Base-by-base conservation (phyloP, 495 filamentous ascomycete genomes). In the Hyaloscypha variabilis region DNA sequence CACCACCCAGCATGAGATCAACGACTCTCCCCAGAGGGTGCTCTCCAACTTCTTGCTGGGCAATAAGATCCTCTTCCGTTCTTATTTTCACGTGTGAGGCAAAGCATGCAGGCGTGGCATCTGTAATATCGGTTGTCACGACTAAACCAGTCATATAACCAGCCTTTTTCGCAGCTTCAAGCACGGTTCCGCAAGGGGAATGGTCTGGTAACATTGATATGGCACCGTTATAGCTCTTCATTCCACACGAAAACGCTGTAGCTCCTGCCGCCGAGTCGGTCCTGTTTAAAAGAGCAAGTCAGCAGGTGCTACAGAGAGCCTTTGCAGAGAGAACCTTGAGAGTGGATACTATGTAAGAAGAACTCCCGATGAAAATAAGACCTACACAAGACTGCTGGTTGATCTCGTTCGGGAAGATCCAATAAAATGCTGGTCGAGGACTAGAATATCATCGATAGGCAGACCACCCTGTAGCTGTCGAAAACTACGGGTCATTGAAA, bases 41-140 rank as follows among this genome's bases (percentile, higher is more conserved):
- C 29, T 95, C 88, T 19, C 95, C 95, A 23, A 97, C 80, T 75
- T 97, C 89, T 73, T 98, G 95, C 71, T 93, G 86, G 0, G 95
- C 95, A 69, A 99, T 97, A 46, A 88, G 82, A 72, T 99, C 96
- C 73, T 95, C 91, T 71, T 96, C 91, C 58, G 77, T 73, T 39
- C 95, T 86, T 61, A 84, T 77, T 65, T 92, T 89, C 1, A 92
- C 95, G 75, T 98, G 96, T 23, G 92, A 85, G 1, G 93, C 93
- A 73, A 97, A 99, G 76, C 92, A 96, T 3, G 95, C 95, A 0
- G 95, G 95, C n/a, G 95, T 99, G 13, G 95, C 95, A 78, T 99
- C 95, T 3, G 95, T 98, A 69, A 98, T 88, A 49, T 95, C 85
- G 0, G 95, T 99, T 2, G 95, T 99, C 23, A 98, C 95, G 8